Evolutionary conservation across 1,284 basidiomycete species (phyloP), one percentile per base, ranked within the genome.

Genomic region (Polyporus tsugae): DNA sequence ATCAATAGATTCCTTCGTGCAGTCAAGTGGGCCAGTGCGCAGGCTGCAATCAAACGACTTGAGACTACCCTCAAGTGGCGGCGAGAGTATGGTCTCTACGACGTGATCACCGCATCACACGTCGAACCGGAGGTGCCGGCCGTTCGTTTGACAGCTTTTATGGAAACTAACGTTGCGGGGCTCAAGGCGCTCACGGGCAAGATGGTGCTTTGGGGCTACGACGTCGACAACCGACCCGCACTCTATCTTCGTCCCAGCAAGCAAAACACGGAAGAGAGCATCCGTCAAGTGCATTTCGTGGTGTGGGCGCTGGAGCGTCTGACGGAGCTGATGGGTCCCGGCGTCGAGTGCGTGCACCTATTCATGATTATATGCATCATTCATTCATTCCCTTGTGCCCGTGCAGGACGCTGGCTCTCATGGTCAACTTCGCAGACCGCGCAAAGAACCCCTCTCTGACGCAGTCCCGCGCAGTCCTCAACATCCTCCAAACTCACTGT

Each of bases 361-460:
- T 63, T 7, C 36, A 25, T 4, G 11, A 19, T 11, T 49, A 22
- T 15, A 44, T 29, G 38, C 17, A 57, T 64, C 13, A 6, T 6
- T 38, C 63, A 25, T 49, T 55, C 36, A 59, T 22, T 19, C n/a
- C 15, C 11, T 6, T 1, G 17, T 25, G 2, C 57, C 35, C 9
- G 2, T 22, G 19, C 69, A 92, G 88, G 76, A 89, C 89, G 25
- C 79, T 96, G 62, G 86, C 87, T 35, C 84, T 95, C n/a, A 87
- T 95, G 78, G 91, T 96, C 74, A 90, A 96, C 80, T 94, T 93
- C 70, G 93, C 90, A 4, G 94, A 95, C 78, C 87, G 88, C 77
- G 89, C 87, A 19, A 95, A 94, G 76, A 90, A 87, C 60, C 93
- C 95, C 0, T 89, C 92, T 1, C 78, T 96, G 38, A 75, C 82